Base-by-base conservation (phyloP, 2,329 filamentous ascomycete genomes). In the Colletotrichum sp. region DNA sequence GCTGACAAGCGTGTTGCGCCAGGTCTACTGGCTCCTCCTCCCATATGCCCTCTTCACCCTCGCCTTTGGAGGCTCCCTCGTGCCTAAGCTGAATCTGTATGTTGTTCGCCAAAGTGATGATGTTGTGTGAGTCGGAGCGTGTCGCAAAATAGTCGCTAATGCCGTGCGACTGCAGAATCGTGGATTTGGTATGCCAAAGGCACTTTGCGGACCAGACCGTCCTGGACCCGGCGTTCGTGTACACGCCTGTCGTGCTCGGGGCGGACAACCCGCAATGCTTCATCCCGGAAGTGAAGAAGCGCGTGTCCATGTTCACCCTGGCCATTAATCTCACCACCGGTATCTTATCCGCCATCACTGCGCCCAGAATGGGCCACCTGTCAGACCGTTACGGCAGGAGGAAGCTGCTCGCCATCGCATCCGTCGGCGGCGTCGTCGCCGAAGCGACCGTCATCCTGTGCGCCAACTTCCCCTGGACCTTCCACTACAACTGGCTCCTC, bases 311-410 rank as follows among this genome's bases (percentile, higher is more conserved):
- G 63, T 98, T 99, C 83, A 93, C 93, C 67, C 89, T 98, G 2
- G 92, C 94, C 80, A 89, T 94, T 78, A 95, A 91, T 78, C 87
- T 99, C 28, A 90, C 94, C 63, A 91, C 92, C 5, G 97, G 97
- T 1, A 86, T 94, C 2, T 86, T 98, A 12, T 95, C 95, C 75
- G 96, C 96, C 9, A 86, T 98, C 67, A 93, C 93, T 18, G 94
- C 94, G 34, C 97, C 97, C 0, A 95, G 94, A 79, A 86, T 99
- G 5, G 97, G 97, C 1, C 91, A 94, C 3, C 85, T 98, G 18
- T 98, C 96, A 1, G 97, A 99, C 85, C 91, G 95, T 26, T 94
- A 95, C 83, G 97, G 97, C 30, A 91, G 97, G 57, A 95, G 93
- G 73, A 90, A 87, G 64, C 86, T 98, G 67, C 91, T 99, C 80